phyloP scores from a whole-genome alignment of 2,329 filamentous ascomycete species.

The Fusarium denticulatum region DNA sequence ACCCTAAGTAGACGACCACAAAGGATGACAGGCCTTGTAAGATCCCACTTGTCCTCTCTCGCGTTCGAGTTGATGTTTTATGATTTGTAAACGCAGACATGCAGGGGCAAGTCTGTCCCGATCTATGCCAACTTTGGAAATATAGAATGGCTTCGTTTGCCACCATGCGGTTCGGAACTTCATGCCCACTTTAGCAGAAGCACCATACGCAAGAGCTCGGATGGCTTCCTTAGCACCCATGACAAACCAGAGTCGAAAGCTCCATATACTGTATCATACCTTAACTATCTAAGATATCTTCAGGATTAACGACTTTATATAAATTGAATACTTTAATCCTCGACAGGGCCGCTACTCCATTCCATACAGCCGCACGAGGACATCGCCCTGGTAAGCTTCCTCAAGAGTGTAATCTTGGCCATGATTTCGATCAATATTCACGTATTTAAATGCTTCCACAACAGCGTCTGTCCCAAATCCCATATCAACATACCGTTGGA shows the following conservation, averaged over 20 bases:
- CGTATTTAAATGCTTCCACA: no score
- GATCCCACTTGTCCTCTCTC: neutral
- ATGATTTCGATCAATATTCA: no score
- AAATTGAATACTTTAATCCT: no score
- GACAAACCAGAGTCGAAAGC: neutral
- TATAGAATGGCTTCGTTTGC: fast-evolving
- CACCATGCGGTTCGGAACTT: neutral
- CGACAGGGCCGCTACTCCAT: no score
- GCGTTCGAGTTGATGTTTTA: neutral
- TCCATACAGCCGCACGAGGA: no score
- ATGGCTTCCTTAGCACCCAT: neutral
- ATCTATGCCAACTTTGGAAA: neutral
- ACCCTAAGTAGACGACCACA: neutral
- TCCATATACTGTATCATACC: neutral
- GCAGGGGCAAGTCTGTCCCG: neutral
- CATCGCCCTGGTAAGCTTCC: no score
- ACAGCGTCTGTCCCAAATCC: no score
- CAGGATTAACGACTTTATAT: no score
- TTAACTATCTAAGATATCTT: no score
- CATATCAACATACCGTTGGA: no score
- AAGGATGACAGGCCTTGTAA: neutral
- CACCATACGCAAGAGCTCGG: neutral
- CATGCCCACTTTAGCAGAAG: neutral
- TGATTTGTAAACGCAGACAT: neutral
- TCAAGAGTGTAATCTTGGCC: no score